Base-by-base conservation (phyloP, 345 rosid genomes). In the Bruguiera sexangula region DNA sequence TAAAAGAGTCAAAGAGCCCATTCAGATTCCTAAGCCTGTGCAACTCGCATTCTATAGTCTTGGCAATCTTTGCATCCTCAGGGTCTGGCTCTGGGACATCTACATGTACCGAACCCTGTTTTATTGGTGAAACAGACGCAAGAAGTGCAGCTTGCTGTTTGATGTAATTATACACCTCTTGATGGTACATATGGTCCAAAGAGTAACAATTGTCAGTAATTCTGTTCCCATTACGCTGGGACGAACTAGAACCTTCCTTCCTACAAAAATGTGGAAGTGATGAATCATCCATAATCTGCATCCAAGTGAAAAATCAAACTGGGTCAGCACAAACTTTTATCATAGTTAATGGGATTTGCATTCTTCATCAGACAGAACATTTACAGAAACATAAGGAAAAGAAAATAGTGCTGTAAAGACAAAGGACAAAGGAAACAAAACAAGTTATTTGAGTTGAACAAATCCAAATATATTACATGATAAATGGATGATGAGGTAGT, bases 171-270 rank as follows among this genome's bases (percentile, higher is more conserved):
- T 77, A 77, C 59, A 72, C 37, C 69, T 77, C 55, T 60, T 77
- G 76, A 54, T 77, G 80, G 80, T 67, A 77, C 1, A 24, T 54
- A 36, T 77, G 80, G 60, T 72, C 73, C 62, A 72, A 50, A 27
- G 76, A 77, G 67, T 62, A 77, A 53, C 76, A 77, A 68, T 72
- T 77, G 20, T 66, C 57, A 20, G 63, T 39, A 52, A 16, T 62
- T 52, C 70, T 73, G 51, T 63, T 58, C 26, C 63, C 73, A 5
- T 10, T 30, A 22, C 7, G 56, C 32, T 18, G 67, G 36, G 80
- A 72, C 0, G 80, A 72, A 61, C 93, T 89, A 19, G 96, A 86
- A 24, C 89, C 84, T 81, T 89, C 89, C 73, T 81, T 84, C 79
- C 77, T 82, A 78, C 96, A 92, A 81, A 72, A 81, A 69, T 52